Evolutionary conservation across 2,329 filamentous ascomycete genomes (phyloP), one percentile per base, ranked within the genome.

Genomic region (Hortaea werneckii): DNA sequence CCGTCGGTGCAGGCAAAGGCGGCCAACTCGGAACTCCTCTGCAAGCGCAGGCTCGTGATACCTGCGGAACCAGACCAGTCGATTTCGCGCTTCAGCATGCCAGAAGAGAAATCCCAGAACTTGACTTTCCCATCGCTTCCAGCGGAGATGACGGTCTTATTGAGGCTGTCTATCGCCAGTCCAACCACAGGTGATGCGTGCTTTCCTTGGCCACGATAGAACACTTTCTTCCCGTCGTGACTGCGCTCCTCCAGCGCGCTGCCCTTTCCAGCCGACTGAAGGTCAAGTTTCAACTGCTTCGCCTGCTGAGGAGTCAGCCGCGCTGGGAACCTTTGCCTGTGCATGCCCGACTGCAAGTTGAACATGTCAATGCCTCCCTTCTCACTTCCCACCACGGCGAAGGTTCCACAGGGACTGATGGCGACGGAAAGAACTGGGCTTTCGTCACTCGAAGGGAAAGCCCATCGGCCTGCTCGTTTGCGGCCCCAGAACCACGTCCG

Each of bases 401-500:
- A 98, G 1, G 86, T 95, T 46, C 92, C 92, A 58, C 92, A 98
- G 1, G 87, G 78, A 44, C 87, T 95, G 49, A 98, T 83, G 8
- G 88, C 79, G 13, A 98, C 87, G 44, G 85, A 90, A 53, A 70
- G 77, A 32, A 95, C 90, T 58, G 87, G 78, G n/a, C 80, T 77
- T 12, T 79, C 78, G 66, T 98, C 92, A 37, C 83, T 78, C 0
- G 89, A 95, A 53, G 85, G 81, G 55, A 98, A 87, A 0, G 85
- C 83, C 92, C 92, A 98, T 52, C 92, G 77, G 8, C 92, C 92
- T 41, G 92, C 89, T 57, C 84, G 82, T 67, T 94, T 95, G 46
- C 87, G 82, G 5, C 90, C 92, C 89, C 92, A 96, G 67, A 95
- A 95, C 92, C 92, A 98, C 1, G 92, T 96, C 44, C 92, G 80